A percentile compares a stretch with the other conserved stretches of the same genome.
These are phyloP conservation scores for Immersiporthe knoxdaviesiana DNA, from an alignment of 2,329 filamentous ascomycete genomes.

Conservation along the genomic window DNA sequence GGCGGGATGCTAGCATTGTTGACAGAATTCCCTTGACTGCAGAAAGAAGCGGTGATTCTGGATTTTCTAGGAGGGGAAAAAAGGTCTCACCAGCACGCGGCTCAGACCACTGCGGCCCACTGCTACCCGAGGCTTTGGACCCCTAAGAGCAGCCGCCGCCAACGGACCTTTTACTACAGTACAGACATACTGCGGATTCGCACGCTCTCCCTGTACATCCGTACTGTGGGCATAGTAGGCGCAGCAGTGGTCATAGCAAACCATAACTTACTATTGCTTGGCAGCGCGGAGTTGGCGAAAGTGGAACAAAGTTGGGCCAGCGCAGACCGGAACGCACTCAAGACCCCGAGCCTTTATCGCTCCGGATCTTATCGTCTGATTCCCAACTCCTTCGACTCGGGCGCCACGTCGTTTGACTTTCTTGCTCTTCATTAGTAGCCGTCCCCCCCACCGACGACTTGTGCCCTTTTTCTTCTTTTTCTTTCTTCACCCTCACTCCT, in stretches of 20 bases:
- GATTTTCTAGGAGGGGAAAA: neutral
- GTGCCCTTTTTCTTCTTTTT: neutral
- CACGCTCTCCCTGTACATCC: no score
- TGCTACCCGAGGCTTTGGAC: neutral
- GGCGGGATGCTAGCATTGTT: neutral
- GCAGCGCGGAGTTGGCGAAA: neutral
- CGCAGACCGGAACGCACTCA: neutral
- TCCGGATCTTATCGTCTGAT: slow-evolving; percentile 13
- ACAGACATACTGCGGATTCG: neutral
- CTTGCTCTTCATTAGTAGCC: neutral
- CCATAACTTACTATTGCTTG: neutral
- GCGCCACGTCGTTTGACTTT: slow-evolving; percentile 14
- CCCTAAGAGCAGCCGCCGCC: neutral
- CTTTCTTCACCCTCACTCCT: neutral
- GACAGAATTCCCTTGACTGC: neutral
- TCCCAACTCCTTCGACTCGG: slow-evolving; percentile 10
- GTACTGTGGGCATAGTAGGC: neutral
- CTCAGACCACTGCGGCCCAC: neutral
- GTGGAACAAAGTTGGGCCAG: neutral
- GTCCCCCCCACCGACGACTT: neutral
- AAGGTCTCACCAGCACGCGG: neutral
- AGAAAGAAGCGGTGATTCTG: neutral
- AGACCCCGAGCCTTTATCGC: slow-evolving; percentile 13
- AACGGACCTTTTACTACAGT: neutral
- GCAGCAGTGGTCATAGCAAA: neutral